Percentiles rank a stretch among this genome's conserved stretches.
These are phyloP conservation scores for Rubia tinctorum DNA, from an alignment of 305 asterid genomes.

Conservation along the genomic window DNA sequence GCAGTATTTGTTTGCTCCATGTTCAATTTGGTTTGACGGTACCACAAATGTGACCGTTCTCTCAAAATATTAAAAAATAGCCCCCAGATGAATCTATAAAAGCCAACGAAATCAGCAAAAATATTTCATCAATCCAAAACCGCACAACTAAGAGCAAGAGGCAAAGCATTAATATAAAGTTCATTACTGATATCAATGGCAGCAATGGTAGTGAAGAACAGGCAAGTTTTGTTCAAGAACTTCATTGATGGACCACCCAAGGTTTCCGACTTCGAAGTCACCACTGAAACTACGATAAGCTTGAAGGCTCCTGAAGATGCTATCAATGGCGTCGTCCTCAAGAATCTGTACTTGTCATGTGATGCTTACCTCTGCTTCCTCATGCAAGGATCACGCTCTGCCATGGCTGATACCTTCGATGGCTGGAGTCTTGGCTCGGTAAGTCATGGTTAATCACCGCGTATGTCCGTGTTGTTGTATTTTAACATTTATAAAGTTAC, in stretches of 20 bases:
- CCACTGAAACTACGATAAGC: background rate
- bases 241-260: background rate
- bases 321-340: background rate
- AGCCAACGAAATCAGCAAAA: too few species aligned
- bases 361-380: background rate
- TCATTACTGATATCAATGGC: too few species aligned
- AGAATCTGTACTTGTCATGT: background rate
- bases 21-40: too few species aligned
- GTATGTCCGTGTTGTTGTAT: too few species aligned
- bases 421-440: background rate
- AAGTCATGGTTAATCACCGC: background rate
- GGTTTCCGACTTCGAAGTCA: background rate
- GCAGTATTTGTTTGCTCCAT: too few species aligned
- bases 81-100: too few species aligned
- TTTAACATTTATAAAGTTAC: too few species aligned
- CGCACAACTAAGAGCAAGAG: too few species aligned
- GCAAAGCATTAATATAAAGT: too few species aligned
- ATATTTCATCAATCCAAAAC: too few species aligned
- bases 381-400: background rate
- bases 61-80: too few species aligned
- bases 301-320: background rate
- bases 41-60: too few species aligned
- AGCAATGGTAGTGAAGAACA: background rate
- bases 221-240: background rate
- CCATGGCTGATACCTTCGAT: background rate